Evolutionary conservation across 495 filamentous ascomycete species (phyloP), one percentile per base, ranked within the genome.

Genomic region (Amorphotheca resinae): DNA sequence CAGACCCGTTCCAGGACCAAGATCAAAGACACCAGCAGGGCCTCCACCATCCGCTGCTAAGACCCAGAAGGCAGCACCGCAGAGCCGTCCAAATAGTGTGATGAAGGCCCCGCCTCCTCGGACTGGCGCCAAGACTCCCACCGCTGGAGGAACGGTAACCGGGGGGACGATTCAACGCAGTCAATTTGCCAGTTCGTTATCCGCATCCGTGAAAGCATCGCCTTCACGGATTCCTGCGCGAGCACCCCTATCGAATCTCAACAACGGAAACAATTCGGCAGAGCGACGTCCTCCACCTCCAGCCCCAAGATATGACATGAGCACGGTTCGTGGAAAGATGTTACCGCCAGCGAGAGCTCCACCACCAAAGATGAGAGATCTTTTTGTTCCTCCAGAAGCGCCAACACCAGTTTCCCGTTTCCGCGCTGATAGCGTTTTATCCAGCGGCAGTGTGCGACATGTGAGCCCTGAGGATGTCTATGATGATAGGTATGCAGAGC

Each of bases 281-380:
- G 84, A 91, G 42, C 81, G 87, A 40, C 34, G 38, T 16, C 38
- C 33, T 11, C 25, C 11, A 5, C 33, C 41, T 12, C 46, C 46
- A 32, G 41, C 48, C 25, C 37, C 52, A 11, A 45, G 40, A 37
- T 70, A 72, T 48, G 68, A 67, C 7, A 69, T 64, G 11, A 66
- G 61, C 46, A 77, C 69, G 14, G 57, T 79, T 34, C 68, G 74
- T 37, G 49, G 52, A 16, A 80, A 77, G 59, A 72, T 80, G 65
- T 66, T 69, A 38, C 62, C 74, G 48, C 64, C 76, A 54, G 20
- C 55, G 61, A 59, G 80, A 48, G 79, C 79, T 12, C 85, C 87
- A 22, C 87, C 87, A 23, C 87, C 87, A 23, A 83, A 86, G 57
- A 93, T 95, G 87, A 75, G 87, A 49, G 85, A 88, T 44, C 77